Evolutionary conservation across 306 rosid species (phyloP), one percentile per base, ranked within the genome.

Genomic region (Cercis canadensis): DNA sequence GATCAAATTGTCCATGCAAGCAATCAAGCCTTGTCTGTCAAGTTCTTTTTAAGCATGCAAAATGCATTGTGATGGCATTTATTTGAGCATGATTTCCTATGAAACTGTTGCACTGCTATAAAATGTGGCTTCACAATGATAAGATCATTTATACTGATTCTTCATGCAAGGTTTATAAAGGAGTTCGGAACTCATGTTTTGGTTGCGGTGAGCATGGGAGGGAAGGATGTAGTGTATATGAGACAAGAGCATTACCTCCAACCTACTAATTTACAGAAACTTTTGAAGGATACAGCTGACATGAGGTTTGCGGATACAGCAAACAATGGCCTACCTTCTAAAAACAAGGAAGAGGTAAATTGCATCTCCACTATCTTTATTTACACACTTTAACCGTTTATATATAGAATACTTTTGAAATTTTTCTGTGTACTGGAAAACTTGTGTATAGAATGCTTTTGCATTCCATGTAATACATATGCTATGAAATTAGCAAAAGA

Each of bases 161-260:
- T 3, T 72, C 58, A 41, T 79, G 80, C 71, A 77, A 92, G 98
- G 87, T 89, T 92, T 80, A 86, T 92, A 77, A 82, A 84, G 43
- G 80, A 73, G 39, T 92, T 86, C 63, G 98, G 98, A 77, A 92
- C 98, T 68, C 96, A 92, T 75, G 84, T 92, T 64, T 78, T 92
- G 62, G 90, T 84, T 71, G 94, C 96, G 44, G 88, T 92, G 69
- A 87, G 84, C 86, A 92, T 92, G 92, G 98, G 98, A 68, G 98
- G 96, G 67, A 89, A 89, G 83, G 92, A 92, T 81, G 92, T 89
- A 62, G 70, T 92, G 67, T 92, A 86, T 65, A 66, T 89, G 86
- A 89, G 90, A 77, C 94, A 92, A 75, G 89, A 81, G 78, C 87
- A 80, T 79, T 60, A 90, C 76, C 81, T 87, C 57, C 86, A 86